A percentile compares a stretch with the other conserved stretches of the same genome.
Conservation (phyloP, 768 basidiomycete genomes). For the Filobasidium wieringae region DNA sequence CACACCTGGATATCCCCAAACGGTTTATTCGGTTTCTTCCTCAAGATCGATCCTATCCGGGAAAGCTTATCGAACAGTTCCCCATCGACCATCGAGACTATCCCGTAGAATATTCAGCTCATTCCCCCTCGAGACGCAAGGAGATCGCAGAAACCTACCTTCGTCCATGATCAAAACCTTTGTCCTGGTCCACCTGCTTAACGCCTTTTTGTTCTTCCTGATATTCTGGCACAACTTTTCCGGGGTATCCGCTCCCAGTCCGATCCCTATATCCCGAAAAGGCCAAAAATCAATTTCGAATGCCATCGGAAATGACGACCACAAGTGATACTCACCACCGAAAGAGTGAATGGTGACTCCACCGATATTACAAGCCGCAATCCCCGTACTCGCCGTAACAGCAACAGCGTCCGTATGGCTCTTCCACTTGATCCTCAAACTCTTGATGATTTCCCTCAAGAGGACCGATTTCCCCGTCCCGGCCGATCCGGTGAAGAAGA, state of each 20-base stretch:
- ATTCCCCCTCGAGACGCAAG: not conserved
- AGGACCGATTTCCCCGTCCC: conserved; percentile 96
- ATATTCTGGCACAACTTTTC: conserved; percentile 56
- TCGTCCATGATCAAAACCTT: conserved; percentile 81
- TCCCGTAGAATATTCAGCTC: not conserved
- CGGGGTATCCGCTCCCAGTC: conserved; percentile 58
- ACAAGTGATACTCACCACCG: conserved; percentile 46
- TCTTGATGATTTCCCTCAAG: conserved; percentile 75
- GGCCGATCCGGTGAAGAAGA: conserved; percentile 96
- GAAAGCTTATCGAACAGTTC: conserved; percentile 72
- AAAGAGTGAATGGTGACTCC: conserved; percentile 93
- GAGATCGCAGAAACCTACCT: conserved; percentile 43
- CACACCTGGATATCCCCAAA: conserved; percentile 88
- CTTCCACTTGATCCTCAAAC: conserved; percentile 49
- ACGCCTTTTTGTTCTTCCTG: conserved; percentile 71
- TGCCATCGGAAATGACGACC: too few species aligned
- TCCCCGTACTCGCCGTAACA: conserved; percentile 90
- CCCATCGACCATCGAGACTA: conserved; percentile 97
- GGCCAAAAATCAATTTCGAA: too few species aligned
- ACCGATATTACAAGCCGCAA: conserved; percentile 95
- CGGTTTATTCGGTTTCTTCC: conserved; percentile 50
- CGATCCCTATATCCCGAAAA: conserved; percentile 52
- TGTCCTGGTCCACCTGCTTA: conserved; percentile 66
- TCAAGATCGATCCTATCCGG: conserved; percentile 53
- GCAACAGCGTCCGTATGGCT: conserved; percentile 64